Evolutionary conservation across 495 filamentous ascomycete genomes (phyloP), one percentile per base, ranked within the genome.

Genomic region (Neurospora sp.): DNA sequence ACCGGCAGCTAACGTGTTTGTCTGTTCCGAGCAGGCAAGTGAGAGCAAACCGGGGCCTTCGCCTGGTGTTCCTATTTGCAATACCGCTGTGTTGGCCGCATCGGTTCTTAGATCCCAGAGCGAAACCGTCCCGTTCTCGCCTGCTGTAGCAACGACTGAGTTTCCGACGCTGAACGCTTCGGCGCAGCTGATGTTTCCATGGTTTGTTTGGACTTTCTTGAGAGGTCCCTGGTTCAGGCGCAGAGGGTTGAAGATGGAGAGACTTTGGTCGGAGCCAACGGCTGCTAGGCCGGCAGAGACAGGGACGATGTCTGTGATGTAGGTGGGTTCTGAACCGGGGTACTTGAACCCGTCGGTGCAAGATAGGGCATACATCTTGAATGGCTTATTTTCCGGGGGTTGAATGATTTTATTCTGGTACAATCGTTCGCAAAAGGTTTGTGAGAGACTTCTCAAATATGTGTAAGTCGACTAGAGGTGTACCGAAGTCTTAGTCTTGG

Each of bases 1-100:
- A 9, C 95, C 95, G 37, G 89, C 91, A 39, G 89, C 92, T 14
- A 97, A 79, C 12, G 85, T 81, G 75, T 88, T 88, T 17, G 84
- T 86, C 48, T 82, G 81, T 69, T 82, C 82, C 38, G 86, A 87
- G 79, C 87, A 90, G 37, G 89, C 89, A 22, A 96, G 81, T 1
- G 93, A 92, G n/a, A 93, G 82, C 40, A 94, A 84, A 38, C 90
- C 85, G 1, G 83, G 78, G 59, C 76, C 78, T 68, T 80, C 79
- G 42, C 80, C 82, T 85, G 42, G 8, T 68, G 41, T 38, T 61
- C 68, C 81, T 79, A 82, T 86, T 44, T 78, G 77, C 61, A 81
- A 72, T 0, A 80, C 82, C 70, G 76, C 68, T 20, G 81, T 78
- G 40, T 76, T 78, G 12, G 74, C 59, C 9, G 79, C 75, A 72